Percentiles rank a stretch among this genome's conserved stretches.
Evolutionary conservation across 108 stramenopile genomes (phyloP).

Genomic region (Cyclotella sp.): DNA sequence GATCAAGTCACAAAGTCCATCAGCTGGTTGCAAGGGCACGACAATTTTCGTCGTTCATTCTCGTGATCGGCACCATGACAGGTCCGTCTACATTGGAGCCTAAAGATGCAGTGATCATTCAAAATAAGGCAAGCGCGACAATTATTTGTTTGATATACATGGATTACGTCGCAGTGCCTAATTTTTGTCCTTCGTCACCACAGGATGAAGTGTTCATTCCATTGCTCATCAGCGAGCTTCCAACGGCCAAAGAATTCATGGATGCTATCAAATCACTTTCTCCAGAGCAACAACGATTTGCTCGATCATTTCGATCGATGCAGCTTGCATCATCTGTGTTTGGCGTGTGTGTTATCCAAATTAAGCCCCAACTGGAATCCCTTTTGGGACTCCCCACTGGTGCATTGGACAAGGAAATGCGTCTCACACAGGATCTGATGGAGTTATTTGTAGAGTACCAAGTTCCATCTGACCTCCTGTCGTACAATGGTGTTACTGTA

Average conservation of each 20-base stretch:
- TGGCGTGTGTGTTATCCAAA: conserved; percentile 79
- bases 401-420: conserved; percentile 85
- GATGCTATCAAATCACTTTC: conserved; percentile 86
- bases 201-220: conserved; percentile 86
- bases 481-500: conserved; percentile 68
- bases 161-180: no score
- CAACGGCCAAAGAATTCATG: conserved; percentile 87
- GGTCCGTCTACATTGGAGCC: conserved; percentile 69
- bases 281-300: conserved; percentile 87
- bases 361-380: conserved; percentile 88
- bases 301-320: conserved; percentile 78
- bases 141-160: background rate
- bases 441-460: conserved; percentile 84
- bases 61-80: conserved; percentile 78
- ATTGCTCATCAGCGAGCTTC: conserved; percentile 74
- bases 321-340: conserved; percentile 86
- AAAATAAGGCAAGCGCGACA: conserved; percentile 62
- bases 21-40: conserved; percentile 69
- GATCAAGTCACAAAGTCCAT: conserved; percentile 4
- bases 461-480: conserved; percentile 84
- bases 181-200: background rate
- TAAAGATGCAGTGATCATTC: conserved; percentile 83
- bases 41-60: conserved; percentile 82
- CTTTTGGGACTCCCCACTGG: conserved; percentile 68
- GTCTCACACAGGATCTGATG: conserved; percentile 86